phyloP scores from a whole-genome alignment of 1,284 basidiomycete species.

The Leccinum insolens region DNA sequence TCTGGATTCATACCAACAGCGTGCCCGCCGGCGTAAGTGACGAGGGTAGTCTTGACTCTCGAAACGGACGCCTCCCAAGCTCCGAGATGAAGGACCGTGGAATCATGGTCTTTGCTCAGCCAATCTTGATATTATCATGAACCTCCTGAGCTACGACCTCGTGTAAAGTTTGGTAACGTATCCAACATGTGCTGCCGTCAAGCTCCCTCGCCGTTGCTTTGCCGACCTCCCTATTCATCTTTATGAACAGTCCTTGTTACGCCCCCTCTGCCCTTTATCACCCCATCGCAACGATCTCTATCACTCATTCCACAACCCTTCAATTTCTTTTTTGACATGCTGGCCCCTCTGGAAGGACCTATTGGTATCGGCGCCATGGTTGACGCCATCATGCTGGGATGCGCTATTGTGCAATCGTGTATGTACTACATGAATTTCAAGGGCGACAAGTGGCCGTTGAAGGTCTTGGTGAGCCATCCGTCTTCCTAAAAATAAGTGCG shows the following conservation, averaged over 20 bases:
- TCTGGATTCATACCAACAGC: not conserved
- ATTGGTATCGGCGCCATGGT: conserved; percentile 26
- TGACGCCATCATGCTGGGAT: conserved; percentile 29
- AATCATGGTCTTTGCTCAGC: conserved; percentile 11
- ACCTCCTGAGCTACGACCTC: not conserved
- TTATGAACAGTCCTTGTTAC: conserved; percentile 18
- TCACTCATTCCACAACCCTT: not conserved
- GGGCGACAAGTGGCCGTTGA: conserved; percentile 16
- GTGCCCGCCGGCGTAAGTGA: not conserved
- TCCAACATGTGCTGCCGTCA: conserved; percentile 3
- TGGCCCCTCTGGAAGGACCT: conserved; percentile 32
- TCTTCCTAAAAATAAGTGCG: not conserved
- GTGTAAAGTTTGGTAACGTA: conserved; percentile 22
- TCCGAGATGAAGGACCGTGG: conserved; percentile 23
- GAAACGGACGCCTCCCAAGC: conserved; percentile 13
- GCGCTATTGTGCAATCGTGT: conserved; percentile 27
- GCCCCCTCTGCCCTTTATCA: conserved; percentile 18
- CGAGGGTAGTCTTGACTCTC: not conserved
- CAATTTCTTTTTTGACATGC: conserved; percentile 5
- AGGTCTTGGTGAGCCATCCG: conserved; percentile 19
- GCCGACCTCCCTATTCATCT: conserved; percentile 12
- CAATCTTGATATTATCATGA: conserved; percentile 20
- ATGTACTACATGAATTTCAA: conserved; percentile 28
- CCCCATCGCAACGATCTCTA: not conserved
- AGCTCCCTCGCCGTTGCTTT: conserved; percentile 18